These are phyloP conservation scores for Ceratocystis ficicola DNA, from an alignment of 2,329 filamentous ascomycete genomes.

Conservation along the genomic window DNA sequence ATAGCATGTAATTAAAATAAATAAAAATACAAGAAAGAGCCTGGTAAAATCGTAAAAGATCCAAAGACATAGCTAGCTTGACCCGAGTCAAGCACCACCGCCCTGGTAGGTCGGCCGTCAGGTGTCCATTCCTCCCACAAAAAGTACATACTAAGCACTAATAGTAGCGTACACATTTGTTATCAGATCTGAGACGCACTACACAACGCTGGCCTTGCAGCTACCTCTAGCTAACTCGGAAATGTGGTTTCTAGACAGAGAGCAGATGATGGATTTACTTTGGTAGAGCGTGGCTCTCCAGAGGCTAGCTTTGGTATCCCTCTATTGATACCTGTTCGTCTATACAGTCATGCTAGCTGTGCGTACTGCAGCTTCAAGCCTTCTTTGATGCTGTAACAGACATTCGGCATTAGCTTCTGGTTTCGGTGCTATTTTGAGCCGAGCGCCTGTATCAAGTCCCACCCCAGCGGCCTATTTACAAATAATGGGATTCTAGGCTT, in stretches of 20 bases:
- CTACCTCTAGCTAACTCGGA: background rate
- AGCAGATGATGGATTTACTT: no score
- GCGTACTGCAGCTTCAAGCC: background rate
- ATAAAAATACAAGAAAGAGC: background rate
- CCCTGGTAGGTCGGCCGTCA: background rate
- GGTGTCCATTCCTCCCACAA: background rate
- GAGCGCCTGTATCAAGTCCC: background rate
- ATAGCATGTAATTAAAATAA: background rate
- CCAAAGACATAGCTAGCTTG: background rate
- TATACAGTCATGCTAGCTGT: no score
- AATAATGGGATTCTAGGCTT: background rate
- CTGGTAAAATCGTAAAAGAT: background rate
- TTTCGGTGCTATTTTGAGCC: slow-evolving; percentile 1
- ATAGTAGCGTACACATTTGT: background rate
- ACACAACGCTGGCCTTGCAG: background rate
- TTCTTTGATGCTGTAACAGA: background rate
- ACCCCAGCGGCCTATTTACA: background rate
- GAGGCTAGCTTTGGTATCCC: no score
- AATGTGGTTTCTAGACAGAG: background rate
- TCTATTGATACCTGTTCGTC: no score
- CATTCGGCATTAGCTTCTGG: background rate
- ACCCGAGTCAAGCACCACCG: background rate
- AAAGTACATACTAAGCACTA: background rate
- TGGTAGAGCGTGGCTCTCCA: no score
- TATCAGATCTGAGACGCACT: background rate